phyloP scores from a whole-genome alignment of 306 rosid species.

The Castanea mollissima region DNA sequence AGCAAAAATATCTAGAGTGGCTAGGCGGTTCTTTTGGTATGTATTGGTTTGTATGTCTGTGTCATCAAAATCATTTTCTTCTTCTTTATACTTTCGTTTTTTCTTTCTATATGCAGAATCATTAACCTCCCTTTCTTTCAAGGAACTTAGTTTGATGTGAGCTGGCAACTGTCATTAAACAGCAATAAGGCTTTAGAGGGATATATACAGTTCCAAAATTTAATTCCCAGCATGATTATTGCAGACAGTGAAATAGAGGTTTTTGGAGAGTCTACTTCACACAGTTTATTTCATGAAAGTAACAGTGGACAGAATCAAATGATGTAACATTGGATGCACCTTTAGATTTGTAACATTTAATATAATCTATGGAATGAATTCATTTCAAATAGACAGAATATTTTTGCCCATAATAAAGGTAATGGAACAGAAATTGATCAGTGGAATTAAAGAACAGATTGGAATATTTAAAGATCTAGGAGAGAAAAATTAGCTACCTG shows the following conservation, averaged over 20 bases:
- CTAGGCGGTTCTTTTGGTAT: constrained; percentile 43
- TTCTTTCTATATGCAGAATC: constrained; percentile 72
- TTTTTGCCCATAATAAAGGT: too few relatives aligned
- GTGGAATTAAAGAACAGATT: too few relatives aligned
- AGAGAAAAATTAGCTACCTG: constrained; percentile 18
- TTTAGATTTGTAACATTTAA: too few relatives aligned
- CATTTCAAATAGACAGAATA: too few relatives aligned
- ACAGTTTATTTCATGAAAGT: too few relatives aligned
- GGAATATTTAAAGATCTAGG: neutral
- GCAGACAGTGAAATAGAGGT: too few relatives aligned
- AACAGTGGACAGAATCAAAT: too few relatives aligned
- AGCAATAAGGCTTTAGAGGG: neutral
- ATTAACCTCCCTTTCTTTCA: constrained; percentile 36
- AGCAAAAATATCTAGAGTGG: constrained; percentile 91
- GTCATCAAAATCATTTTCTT: constrained; percentile 45
- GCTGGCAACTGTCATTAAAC: constrained; percentile 65
- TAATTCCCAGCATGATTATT: neutral
- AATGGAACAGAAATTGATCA: too few relatives aligned
- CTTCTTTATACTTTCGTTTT: constrained; percentile 88
- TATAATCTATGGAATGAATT: too few relatives aligned
- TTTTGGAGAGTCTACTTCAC: too few relatives aligned
- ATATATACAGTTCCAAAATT: neutral
- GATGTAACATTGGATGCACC: too few relatives aligned
- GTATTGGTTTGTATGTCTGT: constrained; percentile 31
- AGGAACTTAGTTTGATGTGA: constrained; percentile 56